Base-by-base conservation (phyloP, 805 yeast genomes). In the Candida morakotiae region DNA sequence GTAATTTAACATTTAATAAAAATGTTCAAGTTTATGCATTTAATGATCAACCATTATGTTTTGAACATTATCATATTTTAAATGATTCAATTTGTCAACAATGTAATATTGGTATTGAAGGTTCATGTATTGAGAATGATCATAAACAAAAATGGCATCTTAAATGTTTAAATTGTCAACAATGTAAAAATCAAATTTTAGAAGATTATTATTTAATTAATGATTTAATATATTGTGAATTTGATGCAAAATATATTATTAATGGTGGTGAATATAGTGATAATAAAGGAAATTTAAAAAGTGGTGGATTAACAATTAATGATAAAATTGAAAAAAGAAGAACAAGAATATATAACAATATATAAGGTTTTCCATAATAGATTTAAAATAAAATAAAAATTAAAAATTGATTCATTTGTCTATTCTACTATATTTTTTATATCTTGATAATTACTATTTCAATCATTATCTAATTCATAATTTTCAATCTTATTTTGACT, bases 71-170 rank as follows among this genome's bases (percentile, higher is more conserved):
- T 61, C 98, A 93, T 58, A 64, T 67, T 38, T 67, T 75, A 37
- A 93, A 91, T 56, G 76, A 80, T 34, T 82, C 95, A 0, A 55
- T 83, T 2, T 91, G 98, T 60, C 67, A 67, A 32, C 60, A 69
- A 11, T 91, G 98, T 58, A 67, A 73, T 9, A 48, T 50, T 4
- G 95, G 94, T 21, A 86, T 93, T 33, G 96, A 91, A 56, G 98
- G 98, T 4, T 79, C 78, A 55, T 91, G 98, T 58, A 71, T 91
- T 28, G 95, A 87, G 51, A 83, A 80, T 49, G 88, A 82, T 50
- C 58, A 75, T 23, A 60, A 66, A 29, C 83, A 82, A 47, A 73
- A 87, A 40, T 89, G 86, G 69, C 98, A 91, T 55, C 61, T 73
- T 5, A 58, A 68, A 16, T 91, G 98, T 57, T 69, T 89, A 48